Conservation (phyloP, 108 stramenopile genomes). For the Nitzschia putrida region DNA sequence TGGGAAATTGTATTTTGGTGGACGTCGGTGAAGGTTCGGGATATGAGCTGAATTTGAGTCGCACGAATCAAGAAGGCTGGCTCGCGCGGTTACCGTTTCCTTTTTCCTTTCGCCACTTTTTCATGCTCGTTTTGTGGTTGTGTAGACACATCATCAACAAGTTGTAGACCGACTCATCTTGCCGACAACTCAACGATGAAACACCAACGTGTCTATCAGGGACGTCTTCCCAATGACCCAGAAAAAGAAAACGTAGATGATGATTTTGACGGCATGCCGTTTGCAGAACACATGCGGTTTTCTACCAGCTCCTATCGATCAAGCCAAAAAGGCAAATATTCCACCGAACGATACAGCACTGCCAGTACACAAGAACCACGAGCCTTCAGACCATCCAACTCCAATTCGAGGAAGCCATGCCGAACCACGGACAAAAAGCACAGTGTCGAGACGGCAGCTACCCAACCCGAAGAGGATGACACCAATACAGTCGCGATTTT, state of each 20-base stretch:
- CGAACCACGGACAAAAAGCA: neutral
- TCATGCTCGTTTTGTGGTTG: neutral
- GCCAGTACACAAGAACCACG: neutral
- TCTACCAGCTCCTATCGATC: neutral
- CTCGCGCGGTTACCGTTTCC: constrained; percentile 1
- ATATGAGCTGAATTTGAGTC: no score
- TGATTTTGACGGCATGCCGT: neutral
- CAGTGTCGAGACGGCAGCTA: neutral
- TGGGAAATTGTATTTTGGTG: no score
- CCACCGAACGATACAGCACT: neutral
- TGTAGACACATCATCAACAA: neutral
- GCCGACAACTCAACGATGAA: neutral
- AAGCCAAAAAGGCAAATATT: neutral
- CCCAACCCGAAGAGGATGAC: neutral
- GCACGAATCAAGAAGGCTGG: neutral
- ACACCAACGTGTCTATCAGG: neutral
- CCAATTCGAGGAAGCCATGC: neutral
- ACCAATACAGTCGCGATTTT: constrained; percentile 51
- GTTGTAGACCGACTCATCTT: neutral
- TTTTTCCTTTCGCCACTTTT: neutral
- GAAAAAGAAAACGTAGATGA: constrained; percentile 8
- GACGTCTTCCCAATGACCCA: neutral
- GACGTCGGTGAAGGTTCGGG: no score
- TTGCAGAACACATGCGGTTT: constrained; percentile 13
- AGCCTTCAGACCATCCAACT: neutral